Evolutionary conservation across 208 protist genomes (phyloP), one percentile per base, ranked within the genome.

Genomic region (Leishmania major): DNA sequence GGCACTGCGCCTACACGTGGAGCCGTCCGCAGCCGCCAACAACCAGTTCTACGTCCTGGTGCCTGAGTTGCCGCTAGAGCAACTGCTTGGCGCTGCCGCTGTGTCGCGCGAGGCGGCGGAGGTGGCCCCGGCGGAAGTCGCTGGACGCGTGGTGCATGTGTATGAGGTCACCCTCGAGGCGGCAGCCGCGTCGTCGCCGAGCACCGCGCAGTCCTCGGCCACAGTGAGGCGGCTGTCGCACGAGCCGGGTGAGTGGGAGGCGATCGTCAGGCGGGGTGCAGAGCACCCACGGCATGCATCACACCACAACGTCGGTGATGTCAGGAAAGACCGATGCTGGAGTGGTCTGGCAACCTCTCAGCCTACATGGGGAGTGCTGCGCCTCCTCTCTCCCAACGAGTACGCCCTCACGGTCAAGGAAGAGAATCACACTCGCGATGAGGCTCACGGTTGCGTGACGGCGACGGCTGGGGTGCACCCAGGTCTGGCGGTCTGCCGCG

Each of bases 41-140:
- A 43, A 77, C 53, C 59, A 49, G 28, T 83, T 75, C 55, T 85
- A 88, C 79, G 64, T 88, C 0, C 55, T 90, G 25, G 57, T 88
- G 43, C 87, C 87, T 45, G 77, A 85, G 45, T 59, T 90, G 40
- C 66, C 80, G 60, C 76, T 53, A 37, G 78, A 67, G 25, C 73
- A 84, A 28, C 76, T 89, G 28, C 75, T 89, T 69, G 55, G 75
- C 17, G 78, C 77, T 25, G 28, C 60, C 55, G 75, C 47, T 4
- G 22, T 74, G n/a, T 53, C 45, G 45, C 5, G 40, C 45, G 59
- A 57, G 5, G n/a, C 82, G 19, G 45, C 13, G 5, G 25, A 37
- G 51, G 66, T 8, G 15, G 19, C 64, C 6, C 45, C 13, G 51
- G 37, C 53, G 19, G 47, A 13, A 55, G 84, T 88, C 37, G 70